Base-by-base conservation (phyloP, 2,329 filamentous ascomycete species). In the Paracorniculantispora psalliotae region DNA sequence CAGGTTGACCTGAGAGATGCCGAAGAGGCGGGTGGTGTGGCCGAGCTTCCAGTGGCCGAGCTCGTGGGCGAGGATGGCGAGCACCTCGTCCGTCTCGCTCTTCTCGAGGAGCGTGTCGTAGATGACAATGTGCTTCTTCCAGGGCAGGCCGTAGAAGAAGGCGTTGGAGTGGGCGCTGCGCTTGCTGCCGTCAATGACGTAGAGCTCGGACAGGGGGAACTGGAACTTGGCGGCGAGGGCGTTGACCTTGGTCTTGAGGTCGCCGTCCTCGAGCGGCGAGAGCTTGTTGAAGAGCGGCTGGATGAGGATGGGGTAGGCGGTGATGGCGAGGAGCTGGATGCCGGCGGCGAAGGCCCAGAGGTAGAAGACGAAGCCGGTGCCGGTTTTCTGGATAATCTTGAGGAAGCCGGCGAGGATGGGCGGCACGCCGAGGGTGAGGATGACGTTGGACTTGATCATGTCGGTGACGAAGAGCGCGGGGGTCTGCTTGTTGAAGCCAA, bases 91-190 rank as follows among this genome's bases (percentile, higher is more conserved):
- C 4, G 90, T 87, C 63, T 92, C 86, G 72, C 89, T 94, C 84
- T 97, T 96, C 76, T 97, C 93, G 63, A 99, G 92, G 63, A 99
- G 78, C 5, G 96, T 99, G 72, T 99, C 94, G 73, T 96, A 99
- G 71, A 99, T 96, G 69, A 99, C 94, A 79, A 99, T 99, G 79
- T 97, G 96, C 84, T 97, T 97, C 84, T 97, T 97, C 92, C 93
- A 99, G 44, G 94, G 94, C 59, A 99, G 84, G 61, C 94, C 94
- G 68, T 96, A 97, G 79, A 99, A 99, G 76, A 96, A 94, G 35
- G 91, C 91, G 72, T 96, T 96, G 75, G 88, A 91, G 77, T 96
- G 91, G 33, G 90, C 88, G 71, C 87, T 91, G 68, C 91, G 83
- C 80, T 92, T 94, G 78, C 88, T 92, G 61, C 91, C 91, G 69